Conservation (phyloP, 257 asterid species). For the Primulina eburnea region DNA sequence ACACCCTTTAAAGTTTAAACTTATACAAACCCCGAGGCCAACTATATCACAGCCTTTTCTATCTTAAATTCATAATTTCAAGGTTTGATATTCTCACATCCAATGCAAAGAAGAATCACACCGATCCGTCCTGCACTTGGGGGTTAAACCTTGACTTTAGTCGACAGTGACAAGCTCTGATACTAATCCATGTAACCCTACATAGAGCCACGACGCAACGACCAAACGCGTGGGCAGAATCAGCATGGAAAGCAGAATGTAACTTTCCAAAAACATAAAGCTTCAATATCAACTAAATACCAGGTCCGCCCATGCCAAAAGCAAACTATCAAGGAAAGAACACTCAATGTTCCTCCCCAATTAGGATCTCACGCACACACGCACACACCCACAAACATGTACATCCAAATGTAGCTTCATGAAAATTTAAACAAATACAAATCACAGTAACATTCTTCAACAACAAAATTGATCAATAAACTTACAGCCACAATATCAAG, state of each 20-base stretch:
- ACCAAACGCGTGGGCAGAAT: background rate
- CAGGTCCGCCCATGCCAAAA: background rate
- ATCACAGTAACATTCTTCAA: too few species aligned
- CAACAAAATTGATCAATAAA: conserved; percentile 5
- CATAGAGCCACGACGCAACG: background rate
- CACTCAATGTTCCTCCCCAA: background rate
- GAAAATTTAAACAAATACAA: too few species aligned
- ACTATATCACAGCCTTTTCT: background rate
- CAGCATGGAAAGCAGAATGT: too few species aligned
- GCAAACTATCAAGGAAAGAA: background rate
- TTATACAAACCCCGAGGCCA: background rate
- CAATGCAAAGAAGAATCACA: background rate
- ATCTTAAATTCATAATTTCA: background rate
- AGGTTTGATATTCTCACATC: background rate
- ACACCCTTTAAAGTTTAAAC: background rate
- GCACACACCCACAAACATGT: too few species aligned
- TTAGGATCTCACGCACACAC: too few species aligned
- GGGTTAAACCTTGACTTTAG: background rate
- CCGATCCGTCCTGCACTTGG: background rate
- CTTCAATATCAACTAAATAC: background rate
- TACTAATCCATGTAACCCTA: too few species aligned
- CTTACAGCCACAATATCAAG: conserved; percentile 82
- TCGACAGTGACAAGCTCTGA: background rate
- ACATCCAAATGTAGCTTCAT: too few species aligned
- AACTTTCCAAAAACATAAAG: too few species aligned